phyloP scores from a whole-genome alignment of 192 early-diverging fungal species.

The Ramicandelaber brevisporus region DNA sequence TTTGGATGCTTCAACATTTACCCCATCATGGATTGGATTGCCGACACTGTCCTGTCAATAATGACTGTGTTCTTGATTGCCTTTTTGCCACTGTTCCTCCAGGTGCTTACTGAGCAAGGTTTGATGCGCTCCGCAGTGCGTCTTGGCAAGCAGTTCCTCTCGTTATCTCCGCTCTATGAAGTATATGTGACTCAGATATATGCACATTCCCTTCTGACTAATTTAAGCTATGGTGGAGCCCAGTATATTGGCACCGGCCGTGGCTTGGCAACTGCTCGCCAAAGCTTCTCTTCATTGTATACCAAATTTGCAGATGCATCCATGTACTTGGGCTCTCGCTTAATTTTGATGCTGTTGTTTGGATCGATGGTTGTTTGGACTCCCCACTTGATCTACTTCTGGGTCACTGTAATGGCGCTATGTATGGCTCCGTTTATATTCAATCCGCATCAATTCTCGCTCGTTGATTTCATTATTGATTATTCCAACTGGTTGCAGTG shows the following conservation, averaged over 20 bases:
- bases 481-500: constrained; percentile 60
- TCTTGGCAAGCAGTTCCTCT: constrained; percentile 54
- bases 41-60: constrained; percentile 53
- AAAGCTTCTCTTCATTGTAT: constrained; percentile 46
- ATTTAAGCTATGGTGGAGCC: constrained; percentile 54
- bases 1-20: constrained; percentile 41
- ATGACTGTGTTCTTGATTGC: constrained; percentile 56
- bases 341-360: constrained; percentile 45
- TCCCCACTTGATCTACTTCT: constrained; percentile 51
- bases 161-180: constrained; percentile 60
- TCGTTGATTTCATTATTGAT: constrained; percentile 51
- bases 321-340: constrained; percentile 45
- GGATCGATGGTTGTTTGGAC: constrained; percentile 44
- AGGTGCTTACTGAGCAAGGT: constrained; percentile 64
- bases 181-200: constrained; percentile 71
- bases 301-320: constrained; percentile 46
- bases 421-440: constrained; percentile 62
- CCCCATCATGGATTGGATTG: constrained; percentile 57
- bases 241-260: constrained; percentile 69
- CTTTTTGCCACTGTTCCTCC: constrained; percentile 57
- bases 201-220: constrained; percentile 51
- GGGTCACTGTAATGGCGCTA: constrained; percentile 52
- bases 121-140: constrained; percentile 40
- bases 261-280: constrained; percentile 57
- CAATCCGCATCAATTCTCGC: constrained; percentile 74